These are phyloP conservation scores for Gamarada debralockiae DNA, from an alignment of 495 filamentous ascomycete species.

Conservation along the genomic window DNA sequence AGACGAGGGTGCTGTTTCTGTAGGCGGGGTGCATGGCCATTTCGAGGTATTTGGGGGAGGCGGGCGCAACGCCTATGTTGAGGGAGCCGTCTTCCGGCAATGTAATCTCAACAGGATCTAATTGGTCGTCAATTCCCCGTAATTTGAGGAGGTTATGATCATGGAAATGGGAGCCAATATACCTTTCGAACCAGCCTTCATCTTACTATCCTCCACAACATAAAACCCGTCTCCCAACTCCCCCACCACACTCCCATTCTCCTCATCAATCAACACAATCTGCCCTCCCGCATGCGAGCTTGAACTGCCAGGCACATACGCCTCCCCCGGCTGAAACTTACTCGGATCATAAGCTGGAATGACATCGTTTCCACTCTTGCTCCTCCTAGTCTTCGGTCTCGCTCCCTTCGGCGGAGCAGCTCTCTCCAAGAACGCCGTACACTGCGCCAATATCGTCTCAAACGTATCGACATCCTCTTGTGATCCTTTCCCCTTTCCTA, in stretches of 20 bases:
- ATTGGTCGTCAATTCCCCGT: no score
- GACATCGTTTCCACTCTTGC: slow-evolving; percentile 32
- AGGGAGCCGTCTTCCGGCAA: slow-evolving; percentile 72
- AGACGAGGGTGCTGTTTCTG: slow-evolving; percentile 78
- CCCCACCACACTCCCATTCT: slow-evolving; percentile 91
- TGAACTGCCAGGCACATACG: slow-evolving; percentile 55
- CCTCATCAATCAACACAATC: slow-evolving; percentile 94
- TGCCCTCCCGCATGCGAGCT: slow-evolving; percentile 54
- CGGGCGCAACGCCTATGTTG: slow-evolving; percentile 68
- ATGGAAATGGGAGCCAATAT: slow-evolving; percentile 23
- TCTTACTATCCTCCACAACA: slow-evolving; percentile 65
- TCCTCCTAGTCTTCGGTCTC: slow-evolving; percentile 31
- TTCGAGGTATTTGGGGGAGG: slow-evolving; percentile 73
- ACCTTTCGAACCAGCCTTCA: slow-evolving; percentile 88
- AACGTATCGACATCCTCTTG: slow-evolving; percentile 96
- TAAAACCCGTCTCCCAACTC: slow-evolving; percentile 81
- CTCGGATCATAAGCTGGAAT: slow-evolving; percentile 73
- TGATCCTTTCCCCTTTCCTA: slow-evolving; percentile 62
- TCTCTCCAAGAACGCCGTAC: slow-evolving; percentile 87
- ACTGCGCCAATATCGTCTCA: slow-evolving; percentile 93
- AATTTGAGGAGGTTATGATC: neutral
- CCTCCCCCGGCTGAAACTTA: slow-evolving; percentile 74
- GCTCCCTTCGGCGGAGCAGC: slow-evolving; percentile 52
- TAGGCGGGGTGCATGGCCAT: slow-evolving; percentile 87
- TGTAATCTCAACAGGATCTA: slow-evolving; percentile 88